phyloP scores from a whole-genome alignment of 345 rosid species.

The Citrus reticulata region DNA sequence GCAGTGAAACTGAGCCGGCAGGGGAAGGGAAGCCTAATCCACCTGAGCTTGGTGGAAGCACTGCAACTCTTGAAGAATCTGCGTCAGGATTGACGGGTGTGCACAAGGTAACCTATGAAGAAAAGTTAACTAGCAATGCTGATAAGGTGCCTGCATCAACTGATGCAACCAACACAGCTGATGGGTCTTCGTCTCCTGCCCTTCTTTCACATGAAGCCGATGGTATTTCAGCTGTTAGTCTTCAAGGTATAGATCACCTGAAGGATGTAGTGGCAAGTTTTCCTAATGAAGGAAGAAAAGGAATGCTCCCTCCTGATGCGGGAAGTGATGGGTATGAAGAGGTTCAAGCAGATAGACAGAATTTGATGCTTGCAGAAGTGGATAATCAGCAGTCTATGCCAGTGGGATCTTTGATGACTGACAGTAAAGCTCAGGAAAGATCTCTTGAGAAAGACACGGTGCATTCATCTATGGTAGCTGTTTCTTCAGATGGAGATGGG shows the following conservation, averaged over 20 bases:
- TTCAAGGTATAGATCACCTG: slow-evolving; percentile 11
- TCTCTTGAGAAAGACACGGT: slow-evolving; percentile 23
- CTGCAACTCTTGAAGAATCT: slow-evolving; percentile 26
- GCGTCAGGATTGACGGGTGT: slow-evolving; percentile 7
- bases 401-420: slow-evolving; percentile 31
- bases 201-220: slow-evolving; percentile 24
- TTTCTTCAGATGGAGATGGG: slow-evolving; percentile 26
- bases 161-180: slow-evolving; percentile 17
- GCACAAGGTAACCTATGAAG: slow-evolving; percentile 25
- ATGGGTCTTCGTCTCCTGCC: slow-evolving; percentile 20
- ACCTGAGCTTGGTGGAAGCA: slow-evolving; percentile 4
- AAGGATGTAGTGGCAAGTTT: slow-evolving; percentile 19
- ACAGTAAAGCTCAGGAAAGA: slow-evolving; percentile 30
- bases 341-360: slow-evolving; percentile 23
- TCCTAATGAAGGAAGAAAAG: slow-evolving; percentile 20
- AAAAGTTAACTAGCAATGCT: slow-evolving; percentile 23
- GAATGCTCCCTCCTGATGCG: slow-evolving; percentile 12
- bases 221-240: slow-evolving; percentile 15
- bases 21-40: slow-evolving; percentile 10
- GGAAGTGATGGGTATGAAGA: slow-evolving; percentile 17
- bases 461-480: slow-evolving; percentile 21
- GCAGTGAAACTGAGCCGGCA: slow-evolving; percentile 21
- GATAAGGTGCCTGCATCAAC: slow-evolving; percentile 25
- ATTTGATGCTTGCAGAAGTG: slow-evolving; percentile 23
- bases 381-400: slow-evolving; percentile 32